A percentile compares a stretch with the other conserved stretches of the same genome.
phyloP scores from a whole-genome alignment of 768 basidiomycete genomes.

The Psilocybe tampanensis region DNA sequence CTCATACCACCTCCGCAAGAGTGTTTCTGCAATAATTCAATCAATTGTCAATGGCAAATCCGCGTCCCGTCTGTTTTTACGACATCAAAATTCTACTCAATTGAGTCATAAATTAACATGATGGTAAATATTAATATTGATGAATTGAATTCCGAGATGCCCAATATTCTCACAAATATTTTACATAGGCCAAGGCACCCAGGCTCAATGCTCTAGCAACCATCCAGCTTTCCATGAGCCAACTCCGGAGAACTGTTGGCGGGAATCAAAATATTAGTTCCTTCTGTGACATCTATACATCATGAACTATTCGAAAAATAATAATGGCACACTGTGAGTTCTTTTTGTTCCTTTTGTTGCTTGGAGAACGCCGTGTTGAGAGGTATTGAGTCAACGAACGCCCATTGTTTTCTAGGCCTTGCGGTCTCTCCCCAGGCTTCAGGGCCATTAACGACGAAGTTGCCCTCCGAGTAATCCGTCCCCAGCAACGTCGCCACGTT shows the following conservation, averaged over 20 bases:
- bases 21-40: too few species aligned
- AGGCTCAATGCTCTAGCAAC: not conserved
- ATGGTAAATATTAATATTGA: not conserved
- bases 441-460: constrained; percentile 3
- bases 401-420: not conserved
- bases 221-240: too few species aligned
- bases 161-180: constrained; percentile 10
- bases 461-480: constrained; percentile 10
- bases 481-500: constrained; percentile 15
- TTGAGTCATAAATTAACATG: too few species aligned
- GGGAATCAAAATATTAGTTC: constrained; percentile 3
- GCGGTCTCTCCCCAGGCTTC: not conserved
- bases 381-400: not conserved
- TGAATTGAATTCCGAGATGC: constrained; percentile 7
- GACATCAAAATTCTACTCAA: too few species aligned
- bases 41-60: too few species aligned
- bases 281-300: not conserved
- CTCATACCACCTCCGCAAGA: too few species aligned
- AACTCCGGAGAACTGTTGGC: constrained; percentile 6
- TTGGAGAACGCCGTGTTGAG: not conserved
- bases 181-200: constrained; percentile 9
- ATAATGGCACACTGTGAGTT: not conserved
- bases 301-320: not conserved
- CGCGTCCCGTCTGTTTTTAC: too few species aligned
- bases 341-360: not conserved